Percentiles rank a stretch among this genome's conserved stretches.
Evolutionary conservation across 2,329 filamentous ascomycete genomes (phyloP).

Genomic region (Cytospora schulzeri): DNA sequence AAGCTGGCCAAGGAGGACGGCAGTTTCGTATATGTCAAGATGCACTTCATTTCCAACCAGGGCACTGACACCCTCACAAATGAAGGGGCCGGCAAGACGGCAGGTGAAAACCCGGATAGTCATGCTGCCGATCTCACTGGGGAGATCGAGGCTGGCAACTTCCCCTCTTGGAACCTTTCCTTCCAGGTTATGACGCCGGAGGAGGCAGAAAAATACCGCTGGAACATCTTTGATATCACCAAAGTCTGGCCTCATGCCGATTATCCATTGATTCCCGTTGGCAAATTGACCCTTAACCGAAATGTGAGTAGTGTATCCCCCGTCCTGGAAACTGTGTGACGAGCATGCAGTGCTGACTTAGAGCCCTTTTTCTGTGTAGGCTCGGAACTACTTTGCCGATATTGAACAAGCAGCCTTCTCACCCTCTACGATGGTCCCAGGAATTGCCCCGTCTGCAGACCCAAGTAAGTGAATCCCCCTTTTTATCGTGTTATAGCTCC

Average conservation of each 20-base stretch:
- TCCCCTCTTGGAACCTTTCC: slow-evolving; percentile 57
- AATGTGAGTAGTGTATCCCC: slow-evolving; percentile 38
- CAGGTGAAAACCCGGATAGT: slow-evolving; percentile 51
- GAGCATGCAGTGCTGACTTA: neutral
- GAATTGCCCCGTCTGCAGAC: slow-evolving; percentile 64
- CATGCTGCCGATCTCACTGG: slow-evolving; percentile 48
- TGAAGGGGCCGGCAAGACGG: slow-evolving; percentile 47
- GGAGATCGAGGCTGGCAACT: slow-evolving; percentile 54
- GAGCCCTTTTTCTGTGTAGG: neutral
- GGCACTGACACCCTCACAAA: slow-evolving; percentile 55
- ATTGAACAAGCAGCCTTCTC: slow-evolving; percentile 70
- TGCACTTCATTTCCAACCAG: slow-evolving; percentile 56
- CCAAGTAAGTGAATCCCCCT: slow-evolving; percentile 36
- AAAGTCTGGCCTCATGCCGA: slow-evolving; percentile 60
- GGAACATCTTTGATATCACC: slow-evolving; percentile 57
- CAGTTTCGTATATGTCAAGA: slow-evolving; percentile 55
- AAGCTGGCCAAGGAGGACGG: slow-evolving; percentile 58
- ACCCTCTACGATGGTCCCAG: slow-evolving; percentile 65
- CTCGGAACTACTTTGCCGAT: slow-evolving; percentile 69
- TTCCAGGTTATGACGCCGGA: slow-evolving; percentile 54
- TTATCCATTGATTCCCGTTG: slow-evolving; percentile 54
- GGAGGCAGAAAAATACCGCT: slow-evolving; percentile 38
- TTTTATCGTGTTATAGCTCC: neutral
- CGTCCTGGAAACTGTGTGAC: neutral
- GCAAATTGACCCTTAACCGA: slow-evolving; percentile 56